Evolutionary conservation across 139 green algal species (phyloP).

Genomic region (Klebsormidium nitens): DNA sequence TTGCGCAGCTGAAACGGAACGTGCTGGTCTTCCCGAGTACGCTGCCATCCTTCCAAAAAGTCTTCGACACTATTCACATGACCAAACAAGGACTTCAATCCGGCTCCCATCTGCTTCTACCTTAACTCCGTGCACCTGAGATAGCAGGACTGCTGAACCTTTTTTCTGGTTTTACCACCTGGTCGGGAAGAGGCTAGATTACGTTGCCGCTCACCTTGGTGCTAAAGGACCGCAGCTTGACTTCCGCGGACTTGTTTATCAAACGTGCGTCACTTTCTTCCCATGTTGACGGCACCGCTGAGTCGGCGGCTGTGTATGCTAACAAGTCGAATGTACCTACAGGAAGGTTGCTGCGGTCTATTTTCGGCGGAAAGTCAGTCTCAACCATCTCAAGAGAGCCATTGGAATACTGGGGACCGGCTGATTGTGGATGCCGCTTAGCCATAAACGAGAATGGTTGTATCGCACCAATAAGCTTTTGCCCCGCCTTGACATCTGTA

Average conservation of each 20-base stretch:
- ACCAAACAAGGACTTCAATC: not conserved
- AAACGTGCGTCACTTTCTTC: slow-evolving; percentile 81
- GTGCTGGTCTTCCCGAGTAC: no score
- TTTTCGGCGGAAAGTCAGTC: not conserved
- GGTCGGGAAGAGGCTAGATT: no score
- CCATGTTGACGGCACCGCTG: slow-evolving; percentile 75
- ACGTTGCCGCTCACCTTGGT: slow-evolving; percentile 58
- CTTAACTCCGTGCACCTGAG: not conserved
- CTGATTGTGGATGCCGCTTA: slow-evolving; percentile 1
- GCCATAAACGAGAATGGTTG: not conserved
- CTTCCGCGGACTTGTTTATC: slow-evolving; percentile 70
- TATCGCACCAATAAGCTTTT: not conserved
- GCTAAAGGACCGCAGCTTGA: slow-evolving; percentile 83
- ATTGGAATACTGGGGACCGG: not conserved
- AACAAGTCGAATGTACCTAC: slow-evolving; percentile 89
- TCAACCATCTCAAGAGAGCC: not conserved
- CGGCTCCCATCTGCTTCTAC: not conserved
- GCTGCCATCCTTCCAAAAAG: not conserved
- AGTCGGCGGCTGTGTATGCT: slow-evolving; percentile 75
- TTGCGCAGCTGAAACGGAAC: no score
- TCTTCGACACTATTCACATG: not conserved
- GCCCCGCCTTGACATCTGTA: no score
- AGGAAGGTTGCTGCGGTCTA: not conserved
- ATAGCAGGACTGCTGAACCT: no score
- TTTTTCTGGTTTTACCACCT: no score